Base-by-base conservation (phyloP, 169 alveolate species). In the Plasmodium falciparum region DNA sequence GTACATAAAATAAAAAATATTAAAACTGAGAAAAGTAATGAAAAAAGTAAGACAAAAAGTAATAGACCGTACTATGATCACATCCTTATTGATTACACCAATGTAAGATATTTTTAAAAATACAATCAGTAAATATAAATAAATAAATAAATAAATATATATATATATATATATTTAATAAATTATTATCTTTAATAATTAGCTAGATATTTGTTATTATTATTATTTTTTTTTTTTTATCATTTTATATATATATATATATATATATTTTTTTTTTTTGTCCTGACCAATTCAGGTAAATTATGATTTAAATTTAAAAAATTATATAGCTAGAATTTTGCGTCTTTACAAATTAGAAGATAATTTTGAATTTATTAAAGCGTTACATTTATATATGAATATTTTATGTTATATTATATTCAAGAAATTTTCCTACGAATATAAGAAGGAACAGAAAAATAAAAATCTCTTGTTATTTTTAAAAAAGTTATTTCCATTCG, bases 1-100 rank as follows among this genome's bases (percentile, higher is more conserved):
- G 91, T 83, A 52, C 69, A 83, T 50, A 83, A 83, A 49, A 83
- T 83, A 33, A 83, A 83, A 20, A 83, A 83, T 72, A 83, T 83
- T 58, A 83, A 83, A 70, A 73, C 52, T 43, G 91, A 83, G 45
- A 83, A 83, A 72, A 72, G 70, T 39, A 39, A 12, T 67, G 58
- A 83, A 20, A 83, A 69, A 50, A 72, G 5, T 52, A 83, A 83
- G 33, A 50, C 66, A 0, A 76, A 65, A 63, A 67, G 49, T 8
- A 45, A 45, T 61, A 83, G 20, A 22, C 76, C 50, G 5, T 58
- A 56, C 49, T n/a, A 62, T 6, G 54, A 69, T 1, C 83, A 83
- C n/a, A 54, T 83, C 71, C 73, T 83, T 9, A 58, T 83, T 43
- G 91, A 83, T 58, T 83, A 83, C 52, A 56, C 91, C 29, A 83